A percentile compares a stretch with the other conserved stretches of the same genome.
Evolutionary conservation across 1,284 basidiomycete genomes (phyloP).

Genomic region (Thelephora terrestris): DNA sequence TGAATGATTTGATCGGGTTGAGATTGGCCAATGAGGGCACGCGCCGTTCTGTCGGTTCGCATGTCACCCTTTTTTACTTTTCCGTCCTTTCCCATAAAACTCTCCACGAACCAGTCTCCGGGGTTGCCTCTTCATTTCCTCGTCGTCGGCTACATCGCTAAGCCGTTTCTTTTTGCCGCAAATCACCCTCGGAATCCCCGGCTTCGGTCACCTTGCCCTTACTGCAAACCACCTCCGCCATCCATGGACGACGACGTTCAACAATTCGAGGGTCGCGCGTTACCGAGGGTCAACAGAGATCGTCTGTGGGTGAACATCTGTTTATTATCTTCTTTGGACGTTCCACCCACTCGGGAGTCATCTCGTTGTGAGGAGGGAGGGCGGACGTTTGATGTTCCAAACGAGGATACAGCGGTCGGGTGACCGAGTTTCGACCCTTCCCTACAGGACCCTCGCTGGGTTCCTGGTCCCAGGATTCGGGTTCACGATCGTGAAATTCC

Average conservation of each 20-base stretch:
- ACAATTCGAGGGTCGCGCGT: conserved; percentile 23
- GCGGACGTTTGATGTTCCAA: too few relatives aligned
- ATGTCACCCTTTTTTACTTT: not conserved
- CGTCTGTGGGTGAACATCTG: conserved; percentile 20
- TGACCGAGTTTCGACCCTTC: too few relatives aligned
- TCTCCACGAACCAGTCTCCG: not conserved
- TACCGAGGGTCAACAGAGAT: conserved; percentile 21
- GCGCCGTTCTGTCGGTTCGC: not conserved
- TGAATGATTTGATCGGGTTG: too few relatives aligned
- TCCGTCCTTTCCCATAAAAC: not conserved
- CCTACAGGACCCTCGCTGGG: too few relatives aligned
- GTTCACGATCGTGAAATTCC: too few relatives aligned
- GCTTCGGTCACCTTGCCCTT: not conserved
- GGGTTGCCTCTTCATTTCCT: not conserved
- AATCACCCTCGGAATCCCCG: not conserved
- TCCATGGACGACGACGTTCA: conserved; percentile 25
- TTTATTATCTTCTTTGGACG: not conserved
- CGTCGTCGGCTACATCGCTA: not conserved
- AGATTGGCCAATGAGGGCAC: too few relatives aligned
- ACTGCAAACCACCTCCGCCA: not conserved
- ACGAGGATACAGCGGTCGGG: too few relatives aligned
- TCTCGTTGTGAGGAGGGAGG: too few relatives aligned
- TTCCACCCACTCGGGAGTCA: too few relatives aligned
- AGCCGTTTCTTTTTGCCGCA: not conserved
- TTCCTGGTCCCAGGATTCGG: too few relatives aligned